Conservation (phyloP, 2,329 filamentous ascomycete genomes). For the Chrysosporium queenslandicum region DNA sequence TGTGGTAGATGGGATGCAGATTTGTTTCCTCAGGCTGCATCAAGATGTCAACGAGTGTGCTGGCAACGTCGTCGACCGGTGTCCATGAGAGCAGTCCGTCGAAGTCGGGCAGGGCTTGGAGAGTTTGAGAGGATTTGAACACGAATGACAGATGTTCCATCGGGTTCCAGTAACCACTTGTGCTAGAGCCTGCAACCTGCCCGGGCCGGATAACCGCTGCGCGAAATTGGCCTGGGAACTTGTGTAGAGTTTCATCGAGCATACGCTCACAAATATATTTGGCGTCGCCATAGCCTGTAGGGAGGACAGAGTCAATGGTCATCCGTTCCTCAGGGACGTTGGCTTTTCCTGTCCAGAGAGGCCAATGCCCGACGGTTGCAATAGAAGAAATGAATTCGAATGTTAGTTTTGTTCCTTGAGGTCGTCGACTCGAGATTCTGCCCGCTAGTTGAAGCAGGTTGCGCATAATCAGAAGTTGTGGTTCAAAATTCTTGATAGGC, state of each 20-base stretch:
- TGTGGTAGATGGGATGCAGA: constrained; percentile 34
- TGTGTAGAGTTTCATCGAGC: constrained; percentile 40
- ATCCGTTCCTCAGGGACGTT: constrained; percentile 39
- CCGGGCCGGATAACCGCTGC: constrained; percentile 40
- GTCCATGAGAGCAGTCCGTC: constrained; percentile 35
- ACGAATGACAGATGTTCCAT: constrained; percentile 44
- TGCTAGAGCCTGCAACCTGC: constrained; percentile 45
- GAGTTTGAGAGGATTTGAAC: constrained; percentile 40
- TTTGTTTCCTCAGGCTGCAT: constrained; percentile 12
- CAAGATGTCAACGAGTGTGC: constrained; percentile 28
- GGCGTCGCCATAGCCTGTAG: constrained; percentile 45
- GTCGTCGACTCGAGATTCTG: constrained; percentile 22
- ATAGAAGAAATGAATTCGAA: constrained; percentile 40
- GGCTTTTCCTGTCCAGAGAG: constrained; percentile 18
- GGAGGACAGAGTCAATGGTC: constrained; percentile 33
- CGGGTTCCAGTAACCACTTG: constrained; percentile 47
- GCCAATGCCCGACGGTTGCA: constrained; percentile 30
- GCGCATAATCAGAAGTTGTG: constrained; percentile 43
- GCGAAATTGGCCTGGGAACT: constrained; percentile 36
- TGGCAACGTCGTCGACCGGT: constrained; percentile 38
- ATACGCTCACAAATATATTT: constrained; percentile 45
- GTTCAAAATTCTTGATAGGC: constrained; percentile 41
- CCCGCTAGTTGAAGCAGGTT: constrained; percentile 41
- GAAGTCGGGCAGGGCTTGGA: constrained; percentile 34
- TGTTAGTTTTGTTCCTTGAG: constrained; percentile 19